Percentiles rank a stretch among this genome's conserved stretches.
Conservation (phyloP, 1,284 basidiomycete species). For the Anthracocystis panici-leucophaei region DNA sequence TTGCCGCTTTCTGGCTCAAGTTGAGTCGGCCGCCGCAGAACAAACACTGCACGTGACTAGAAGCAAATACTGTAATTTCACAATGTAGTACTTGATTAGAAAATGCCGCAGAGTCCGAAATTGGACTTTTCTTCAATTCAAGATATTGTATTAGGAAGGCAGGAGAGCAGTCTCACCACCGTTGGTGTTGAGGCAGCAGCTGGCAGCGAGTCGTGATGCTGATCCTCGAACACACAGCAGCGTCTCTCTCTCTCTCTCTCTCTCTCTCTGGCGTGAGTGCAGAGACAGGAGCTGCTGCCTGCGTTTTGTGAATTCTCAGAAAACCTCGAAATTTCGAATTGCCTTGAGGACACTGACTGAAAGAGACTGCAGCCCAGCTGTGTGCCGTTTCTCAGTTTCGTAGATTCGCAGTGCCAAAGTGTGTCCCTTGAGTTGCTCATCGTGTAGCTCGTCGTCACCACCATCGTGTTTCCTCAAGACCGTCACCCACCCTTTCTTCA, state of each 20-base stretch:
- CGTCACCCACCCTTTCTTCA: conserved; percentile 37
- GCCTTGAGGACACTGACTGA: neutral
- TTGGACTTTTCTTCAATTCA: neutral
- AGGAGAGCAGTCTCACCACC: neutral
- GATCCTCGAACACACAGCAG: too few species aligned
- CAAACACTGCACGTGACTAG: conserved; percentile 1
- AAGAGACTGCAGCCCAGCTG: neutral
- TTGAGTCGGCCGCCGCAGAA: neutral
- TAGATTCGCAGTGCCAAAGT: neutral
- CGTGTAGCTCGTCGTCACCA: conserved; percentile 39
- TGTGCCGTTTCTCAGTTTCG: neutral
- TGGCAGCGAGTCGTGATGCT: neutral
- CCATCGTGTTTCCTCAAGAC: conserved; percentile 41
- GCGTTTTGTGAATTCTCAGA: neutral
- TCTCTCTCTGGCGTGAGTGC: too few species aligned
- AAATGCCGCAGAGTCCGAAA: too few species aligned
- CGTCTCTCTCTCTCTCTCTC: too few species aligned
- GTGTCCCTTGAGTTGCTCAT: conserved; percentile 21
- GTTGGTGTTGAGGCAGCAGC: neutral
- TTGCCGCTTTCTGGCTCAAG: neutral
- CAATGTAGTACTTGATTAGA: neutral
- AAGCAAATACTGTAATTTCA: neutral
- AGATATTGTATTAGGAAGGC: neutral
- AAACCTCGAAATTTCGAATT: conserved; percentile 13
- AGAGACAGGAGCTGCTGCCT: conserved; percentile 1